Conservation (phyloP, 331 rosid genomes). For the Phaseolus coccineus region DNA sequence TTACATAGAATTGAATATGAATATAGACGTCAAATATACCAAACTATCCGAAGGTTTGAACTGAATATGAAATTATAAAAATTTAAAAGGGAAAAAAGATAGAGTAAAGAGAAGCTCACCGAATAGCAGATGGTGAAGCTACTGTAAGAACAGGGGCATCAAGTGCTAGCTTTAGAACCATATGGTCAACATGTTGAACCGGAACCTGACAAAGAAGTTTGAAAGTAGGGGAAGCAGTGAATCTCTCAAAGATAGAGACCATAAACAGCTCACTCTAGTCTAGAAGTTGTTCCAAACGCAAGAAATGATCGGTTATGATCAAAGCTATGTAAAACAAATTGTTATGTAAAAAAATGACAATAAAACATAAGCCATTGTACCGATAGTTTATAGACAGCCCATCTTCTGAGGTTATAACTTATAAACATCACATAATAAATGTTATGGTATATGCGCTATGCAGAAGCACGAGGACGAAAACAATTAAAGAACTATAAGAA, state of each 20-base stretch:
- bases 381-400: neutral
- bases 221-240: constrained; percentile 37
- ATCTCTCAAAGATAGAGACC: constrained; percentile 28
- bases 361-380: constrained; percentile 5
- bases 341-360: neutral
- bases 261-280: constrained; percentile 15
- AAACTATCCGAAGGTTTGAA: constrained; percentile 19
- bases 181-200: constrained; percentile 71
- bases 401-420: constrained; percentile 8
- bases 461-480: no score
- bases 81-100: neutral
- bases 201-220: constrained; percentile 67
- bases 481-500: no score
- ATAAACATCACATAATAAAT: no score
- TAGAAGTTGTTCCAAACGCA: constrained; percentile 6
- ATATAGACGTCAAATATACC: constrained; percentile 22
- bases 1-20: constrained; percentile 14
- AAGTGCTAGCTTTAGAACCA: constrained; percentile 73
- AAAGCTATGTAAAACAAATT: constrained; percentile 14
- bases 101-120: constrained; percentile 54
- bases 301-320: constrained; percentile 14
- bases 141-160: constrained; percentile 84
- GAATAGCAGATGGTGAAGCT: constrained; percentile 95
- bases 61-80: constrained; percentile 4
- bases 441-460: no score